These are phyloP conservation scores for Amanita molliuscula DNA, from an alignment of 768 basidiomycete species.

Conservation along the genomic window DNA sequence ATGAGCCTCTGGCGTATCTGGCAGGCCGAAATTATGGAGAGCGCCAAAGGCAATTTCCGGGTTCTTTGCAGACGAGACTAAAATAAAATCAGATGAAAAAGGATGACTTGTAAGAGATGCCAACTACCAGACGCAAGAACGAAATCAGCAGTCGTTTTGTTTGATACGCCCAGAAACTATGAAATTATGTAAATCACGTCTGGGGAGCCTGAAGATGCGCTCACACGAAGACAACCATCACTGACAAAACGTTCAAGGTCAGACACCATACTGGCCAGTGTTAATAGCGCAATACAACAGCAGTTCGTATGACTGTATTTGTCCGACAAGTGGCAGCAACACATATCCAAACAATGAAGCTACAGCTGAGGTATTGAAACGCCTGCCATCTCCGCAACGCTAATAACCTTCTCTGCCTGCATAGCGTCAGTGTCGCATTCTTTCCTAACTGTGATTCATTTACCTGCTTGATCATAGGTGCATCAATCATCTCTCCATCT, in stretches of 20 bases:
- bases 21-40: constrained; percentile 70
- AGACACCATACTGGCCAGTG: constrained; percentile 37
- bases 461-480: constrained; percentile 83
- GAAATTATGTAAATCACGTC: neutral
- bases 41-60: constrained; percentile 69
- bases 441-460: neutral
- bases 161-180: constrained; percentile 78
- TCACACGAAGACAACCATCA: constrained; percentile 64
- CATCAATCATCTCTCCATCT: constrained; percentile 83
- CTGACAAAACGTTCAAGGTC: constrained; percentile 65
- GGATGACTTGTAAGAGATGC: neutral
- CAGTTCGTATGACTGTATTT: neutral
- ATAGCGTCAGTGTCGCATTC: neutral
- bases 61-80: constrained; percentile 78
- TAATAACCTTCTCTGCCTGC: constrained; percentile 37
- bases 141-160: constrained; percentile 78
- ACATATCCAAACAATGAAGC: neutral
- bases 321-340: neutral
- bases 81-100: neutral
- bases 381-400: constrained; percentile 42
- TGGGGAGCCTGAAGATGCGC: constrained; percentile 13
- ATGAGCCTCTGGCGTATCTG: constrained; percentile 72
- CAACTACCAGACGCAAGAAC: constrained; percentile 73
- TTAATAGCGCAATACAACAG: neutral
- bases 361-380: constrained; percentile 33